Evolutionary conservation across 352 stramenopile species (phyloP).

Genomic region (Phytophthora tentaculata): DNA sequence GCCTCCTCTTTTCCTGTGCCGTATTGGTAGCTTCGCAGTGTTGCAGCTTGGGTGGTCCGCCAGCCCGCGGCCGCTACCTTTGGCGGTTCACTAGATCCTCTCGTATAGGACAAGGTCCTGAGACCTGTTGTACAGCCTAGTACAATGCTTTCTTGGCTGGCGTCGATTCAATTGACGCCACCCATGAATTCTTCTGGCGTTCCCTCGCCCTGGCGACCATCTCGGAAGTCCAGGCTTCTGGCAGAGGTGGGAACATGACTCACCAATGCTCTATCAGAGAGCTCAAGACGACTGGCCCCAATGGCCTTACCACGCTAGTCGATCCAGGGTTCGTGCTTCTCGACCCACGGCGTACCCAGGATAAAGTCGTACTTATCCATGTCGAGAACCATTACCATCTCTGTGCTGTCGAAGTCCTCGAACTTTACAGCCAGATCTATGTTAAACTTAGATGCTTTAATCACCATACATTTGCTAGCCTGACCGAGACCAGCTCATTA

Average conservation of each 20-base stretch:
- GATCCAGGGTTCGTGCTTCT: slow-evolving; percentile 8
- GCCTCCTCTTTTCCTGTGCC: no score
- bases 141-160: no score
- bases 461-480: slow-evolving; percentile 4
- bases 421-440: slow-evolving; percentile 11
- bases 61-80: no score
- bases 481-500: slow-evolving; percentile 8
- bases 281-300: not conserved
- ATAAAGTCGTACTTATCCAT: slow-evolving; percentile 31
- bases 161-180: not conserved
- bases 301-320: slow-evolving; percentile 21
- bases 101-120: not conserved
- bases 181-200: not conserved
- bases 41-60: no score
- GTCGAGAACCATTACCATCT: slow-evolving; percentile 8
- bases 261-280: slow-evolving; percentile 16
- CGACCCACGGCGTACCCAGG: slow-evolving; percentile 28
- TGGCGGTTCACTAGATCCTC: no score
- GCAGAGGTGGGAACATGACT: slow-evolving; percentile 9
- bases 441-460: slow-evolving; percentile 6
- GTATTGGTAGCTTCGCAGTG: no score
- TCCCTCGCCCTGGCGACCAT: not conserved
- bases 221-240: not conserved
- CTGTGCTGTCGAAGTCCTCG: slow-evolving; percentile 8
- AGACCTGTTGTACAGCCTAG: not conserved